A percentile compares a stretch with the other conserved stretches of the same genome.
Conservation (phyloP, 768 basidiomycete genomes). For the Leccinum rimulosum region DNA sequence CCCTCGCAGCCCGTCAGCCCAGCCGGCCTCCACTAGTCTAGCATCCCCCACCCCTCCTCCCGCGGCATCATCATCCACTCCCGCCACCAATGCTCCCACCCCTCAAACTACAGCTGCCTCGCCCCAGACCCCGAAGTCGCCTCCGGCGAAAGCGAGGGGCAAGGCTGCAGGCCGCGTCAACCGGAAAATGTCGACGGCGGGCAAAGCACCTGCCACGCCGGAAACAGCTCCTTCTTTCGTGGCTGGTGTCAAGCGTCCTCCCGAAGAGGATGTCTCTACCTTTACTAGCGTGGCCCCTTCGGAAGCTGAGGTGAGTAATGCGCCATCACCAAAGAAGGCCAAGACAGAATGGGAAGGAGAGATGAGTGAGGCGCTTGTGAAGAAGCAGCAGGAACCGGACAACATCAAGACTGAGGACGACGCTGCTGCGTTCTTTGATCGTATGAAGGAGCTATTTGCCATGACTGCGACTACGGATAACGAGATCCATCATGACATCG, state of each 20-base stretch:
- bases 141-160: conserved; percentile 52
- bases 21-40: conserved; percentile 10
- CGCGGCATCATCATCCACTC: conserved; percentile 47
- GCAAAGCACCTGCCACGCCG: conserved; percentile 34
- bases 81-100: conserved; percentile 43
- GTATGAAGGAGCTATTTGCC: conserved; percentile 62
- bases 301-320: conserved; percentile 36
- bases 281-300: conserved; percentile 33
- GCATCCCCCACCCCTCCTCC: conserved; percentile 46
- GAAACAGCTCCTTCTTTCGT: conserved; percentile 30
- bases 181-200: conserved; percentile 32
- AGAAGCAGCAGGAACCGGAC: conserved; percentile 38
- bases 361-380: conserved; percentile 47
- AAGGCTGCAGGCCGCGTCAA: conserved; percentile 32
- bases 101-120: conserved; percentile 46
- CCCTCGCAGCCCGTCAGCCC: conserved; percentile 24
- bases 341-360: conserved; percentile 73
- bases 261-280: conserved; percentile 33
- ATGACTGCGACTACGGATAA: conserved; percentile 40
- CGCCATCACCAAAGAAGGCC: conserved; percentile 67
- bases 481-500: conserved; percentile 45
- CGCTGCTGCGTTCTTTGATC: conserved; percentile 56
- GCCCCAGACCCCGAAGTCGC: conserved; percentile 69
- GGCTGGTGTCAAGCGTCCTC: conserved; percentile 33
- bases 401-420: conserved; percentile 67